Evolutionary conservation across 345 rosid species (phyloP).

Genomic region (Citrus glauca): DNA sequence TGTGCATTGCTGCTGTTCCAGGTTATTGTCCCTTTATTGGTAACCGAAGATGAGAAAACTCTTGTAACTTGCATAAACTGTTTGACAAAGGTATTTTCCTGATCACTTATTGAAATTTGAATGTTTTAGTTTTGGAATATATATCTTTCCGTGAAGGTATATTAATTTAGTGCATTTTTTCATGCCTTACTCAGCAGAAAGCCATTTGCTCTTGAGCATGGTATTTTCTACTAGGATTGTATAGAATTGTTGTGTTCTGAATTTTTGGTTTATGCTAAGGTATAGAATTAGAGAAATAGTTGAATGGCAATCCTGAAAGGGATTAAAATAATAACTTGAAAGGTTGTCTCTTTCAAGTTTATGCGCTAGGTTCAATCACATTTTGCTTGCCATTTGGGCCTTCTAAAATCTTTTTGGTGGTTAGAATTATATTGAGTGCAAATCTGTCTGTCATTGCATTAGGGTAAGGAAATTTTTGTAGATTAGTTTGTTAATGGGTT

Average conservation of each 20-base stretch:
- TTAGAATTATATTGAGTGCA: neutral
- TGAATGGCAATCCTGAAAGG: neutral
- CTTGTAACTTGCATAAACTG: slow-evolving; percentile 89
- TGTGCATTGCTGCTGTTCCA: slow-evolving; percentile 29
- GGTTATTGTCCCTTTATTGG: slow-evolving; percentile 87
- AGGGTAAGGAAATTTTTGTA: neutral
- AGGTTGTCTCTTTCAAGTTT: neutral
- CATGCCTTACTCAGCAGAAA: neutral
- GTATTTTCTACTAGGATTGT: neutral
- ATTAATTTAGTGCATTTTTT: neutral
- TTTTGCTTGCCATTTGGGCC: neutral
- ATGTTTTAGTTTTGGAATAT: neutral
- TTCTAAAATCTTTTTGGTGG: neutral
- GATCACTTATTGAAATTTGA: neutral
- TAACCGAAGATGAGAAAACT: slow-evolving; percentile 90
- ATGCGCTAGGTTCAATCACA: neutral
- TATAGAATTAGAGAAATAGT: neutral
- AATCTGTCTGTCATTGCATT: neutral
- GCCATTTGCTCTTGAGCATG: neutral
- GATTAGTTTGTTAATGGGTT: neutral
- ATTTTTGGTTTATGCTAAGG: neutral
- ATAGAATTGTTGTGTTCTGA: neutral
- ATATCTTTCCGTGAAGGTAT: neutral
- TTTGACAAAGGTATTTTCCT: slow-evolving; percentile 73
- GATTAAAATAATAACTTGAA: neutral